Evolutionary conservation across 352 stramenopile species (phyloP), one percentile per base, ranked within the genome.

Genomic region (Phytopythium helicoides): DNA sequence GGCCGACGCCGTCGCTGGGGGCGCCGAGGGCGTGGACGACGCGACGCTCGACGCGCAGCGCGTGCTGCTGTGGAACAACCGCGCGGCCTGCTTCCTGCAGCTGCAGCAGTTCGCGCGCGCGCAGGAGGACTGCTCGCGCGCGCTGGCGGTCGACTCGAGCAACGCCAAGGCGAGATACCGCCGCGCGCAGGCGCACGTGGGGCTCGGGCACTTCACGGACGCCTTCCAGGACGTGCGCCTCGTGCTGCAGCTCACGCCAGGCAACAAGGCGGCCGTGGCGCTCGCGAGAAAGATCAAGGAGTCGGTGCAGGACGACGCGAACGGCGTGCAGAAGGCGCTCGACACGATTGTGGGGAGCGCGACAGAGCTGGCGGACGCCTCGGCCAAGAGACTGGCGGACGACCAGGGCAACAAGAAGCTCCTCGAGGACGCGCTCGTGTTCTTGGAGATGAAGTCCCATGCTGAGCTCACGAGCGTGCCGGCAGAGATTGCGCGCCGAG

Each of bases 151-250:
- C 15, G 76, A 87, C 3, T 48, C 67, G 15, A 57, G 73, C 22
- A 94, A 89, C 52, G 73, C 83, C 40, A 94, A 94, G 56, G 81
- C 84, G 16, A 74, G 80, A 7, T 94, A 92, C 48, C 80, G 84
- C 40, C 73, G 84, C 44, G 84, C 81, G 6, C 84, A 92, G 61
- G 84, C 78, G 28, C 65, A 82, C 46, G 68, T 92, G 56, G 84
- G 66, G 2, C 46, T 90, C 22, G 76, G 77, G 12, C 81, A 84
- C 56, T 68, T 88, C 44, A 77, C 81, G 46, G 58, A 85, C 39
- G 77, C 79, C 10, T 91, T 92, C 60, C 62, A 70, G 40, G 84
- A 94, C 50, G 63, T 92, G 40, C 83, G 73, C 8, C 53, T 84
- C 35, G 78, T 92, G 58, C 58, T 94, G 63, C 81, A 88, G 46